Conservation (phyloP, 1,284 basidiomycete species). For the Cystobasidium slooffiae region DNA sequence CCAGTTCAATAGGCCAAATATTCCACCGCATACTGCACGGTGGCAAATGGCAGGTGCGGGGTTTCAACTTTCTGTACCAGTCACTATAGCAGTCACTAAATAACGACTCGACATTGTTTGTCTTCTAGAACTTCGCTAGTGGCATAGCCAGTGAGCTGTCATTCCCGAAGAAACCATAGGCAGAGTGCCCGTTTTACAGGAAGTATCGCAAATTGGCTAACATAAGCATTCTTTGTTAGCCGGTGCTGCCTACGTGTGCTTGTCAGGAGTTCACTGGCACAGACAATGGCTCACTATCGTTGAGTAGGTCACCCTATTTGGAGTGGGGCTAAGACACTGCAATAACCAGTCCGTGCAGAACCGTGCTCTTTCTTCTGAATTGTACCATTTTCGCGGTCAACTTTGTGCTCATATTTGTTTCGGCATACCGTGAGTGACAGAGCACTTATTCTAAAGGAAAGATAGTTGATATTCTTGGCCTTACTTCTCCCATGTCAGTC, state of each 20-base stretch:
- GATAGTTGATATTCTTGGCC: too few species aligned
- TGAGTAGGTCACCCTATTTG: background rate
- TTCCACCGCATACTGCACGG: conserved; percentile 2
- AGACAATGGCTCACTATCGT: conserved; percentile 7
- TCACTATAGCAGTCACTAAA: too few species aligned
- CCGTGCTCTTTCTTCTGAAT: conserved; percentile 13
- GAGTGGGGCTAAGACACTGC: too few species aligned
- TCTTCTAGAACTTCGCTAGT: conserved; percentile 7
- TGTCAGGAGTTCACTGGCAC: conserved; percentile 15
- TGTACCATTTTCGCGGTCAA: conserved; percentile 20
- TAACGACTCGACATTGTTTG: too few species aligned
- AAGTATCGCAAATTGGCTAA: too few species aligned
- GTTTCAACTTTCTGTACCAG: too few species aligned
- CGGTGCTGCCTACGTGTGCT: conserved; percentile 8
- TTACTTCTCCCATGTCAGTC: background rate
- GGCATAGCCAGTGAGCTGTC: conserved; percentile 3
- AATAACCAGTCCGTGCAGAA: background rate
- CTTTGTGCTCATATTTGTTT: background rate
- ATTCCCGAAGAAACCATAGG: background rate
- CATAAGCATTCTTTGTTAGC: background rate
- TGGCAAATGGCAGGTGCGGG: conserved; percentile 17
- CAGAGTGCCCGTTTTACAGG: background rate
- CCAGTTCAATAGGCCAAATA: too few species aligned
- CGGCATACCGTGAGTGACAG: conserved; percentile 6
- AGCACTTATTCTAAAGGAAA: too few species aligned